A percentile compares a stretch with the other conserved stretches of the same genome.
Conservation (phyloP, 805 yeast species). For the Kregervanrija pseudodelftensis region DNA sequence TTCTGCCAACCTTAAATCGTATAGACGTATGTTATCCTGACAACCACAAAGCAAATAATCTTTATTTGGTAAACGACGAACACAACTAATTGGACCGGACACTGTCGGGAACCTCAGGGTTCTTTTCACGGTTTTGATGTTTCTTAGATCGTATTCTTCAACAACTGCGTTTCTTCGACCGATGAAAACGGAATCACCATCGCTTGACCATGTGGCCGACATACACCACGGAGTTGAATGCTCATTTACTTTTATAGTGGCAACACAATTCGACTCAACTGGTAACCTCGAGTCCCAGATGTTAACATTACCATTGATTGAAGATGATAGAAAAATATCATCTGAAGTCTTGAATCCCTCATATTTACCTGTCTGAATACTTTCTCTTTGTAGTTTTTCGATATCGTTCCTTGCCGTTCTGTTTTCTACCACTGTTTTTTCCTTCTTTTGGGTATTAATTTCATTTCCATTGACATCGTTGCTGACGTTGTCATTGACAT, state of each 20-base stretch:
- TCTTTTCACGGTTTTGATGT: constrained; percentile 44
- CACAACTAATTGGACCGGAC: constrained; percentile 84
- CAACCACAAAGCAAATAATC: constrained; percentile 83
- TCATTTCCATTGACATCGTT: constrained; percentile 25
- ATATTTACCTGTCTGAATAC: constrained; percentile 23
- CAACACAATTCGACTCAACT: constrained; percentile 13
- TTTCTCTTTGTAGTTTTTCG: constrained; percentile 37
- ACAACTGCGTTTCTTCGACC: constrained; percentile 89
- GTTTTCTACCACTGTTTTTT: neutral
- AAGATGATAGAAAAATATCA: constrained; percentile 64
- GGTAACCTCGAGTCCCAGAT: constrained; percentile 71
- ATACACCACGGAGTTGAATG: constrained; percentile 92
- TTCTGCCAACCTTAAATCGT: constrained; percentile 49
- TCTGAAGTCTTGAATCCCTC: constrained; percentile 26
- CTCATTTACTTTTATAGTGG: constrained; percentile 38
- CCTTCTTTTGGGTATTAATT: constrained; percentile 2
- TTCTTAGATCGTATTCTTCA: constrained; percentile 63
- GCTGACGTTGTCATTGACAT: constrained; percentile 27
- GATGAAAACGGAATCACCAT: constrained; percentile 71
- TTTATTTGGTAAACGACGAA: constrained; percentile 73
- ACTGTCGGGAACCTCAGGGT: constrained; percentile 71
- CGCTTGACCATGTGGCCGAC: constrained; percentile 79
- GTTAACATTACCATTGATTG: constrained; percentile 74
- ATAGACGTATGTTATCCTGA: constrained; percentile 79
- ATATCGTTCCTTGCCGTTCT: constrained; percentile 10